Evolutionary conservation across 2,329 filamentous ascomycete genomes (phyloP).

Genomic region (Elsinoe batatas): DNA sequence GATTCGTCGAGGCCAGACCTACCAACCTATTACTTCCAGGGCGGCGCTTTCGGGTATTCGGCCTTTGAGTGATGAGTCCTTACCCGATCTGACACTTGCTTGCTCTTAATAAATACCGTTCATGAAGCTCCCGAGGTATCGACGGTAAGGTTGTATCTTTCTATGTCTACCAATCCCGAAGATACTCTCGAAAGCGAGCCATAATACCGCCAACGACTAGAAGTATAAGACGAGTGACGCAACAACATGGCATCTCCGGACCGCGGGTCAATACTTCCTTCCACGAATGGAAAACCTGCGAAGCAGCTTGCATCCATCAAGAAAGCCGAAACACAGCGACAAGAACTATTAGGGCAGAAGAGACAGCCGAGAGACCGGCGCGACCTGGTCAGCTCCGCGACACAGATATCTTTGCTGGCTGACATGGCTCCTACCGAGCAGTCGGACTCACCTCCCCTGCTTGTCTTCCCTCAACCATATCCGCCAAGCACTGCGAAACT

Average conservation of each 20-base stretch:
- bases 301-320: neutral
- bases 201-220: neutral
- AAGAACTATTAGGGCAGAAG: neutral
- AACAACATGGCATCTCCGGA: neutral
- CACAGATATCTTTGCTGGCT: neutral
- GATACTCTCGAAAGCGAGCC: no score
- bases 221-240: neutral
- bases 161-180: no score
- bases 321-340: no score
- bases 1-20: no score
- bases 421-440: neutral
- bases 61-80: no score
- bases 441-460: neutral
- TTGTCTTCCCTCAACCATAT: neutral
- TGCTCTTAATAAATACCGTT: no score
- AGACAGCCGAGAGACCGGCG: neutral
- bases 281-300: neutral
- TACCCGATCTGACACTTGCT: no score
- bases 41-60: no score
- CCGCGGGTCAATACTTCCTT: neutral
- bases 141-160: no score
- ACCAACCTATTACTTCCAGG: no score
- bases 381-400: neutral
- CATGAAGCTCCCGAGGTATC: no score
- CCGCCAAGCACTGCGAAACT: slow-evolving; percentile 10